Conservation (phyloP, 208 protist genomes). For the Naegleria gruberi region DNA sequence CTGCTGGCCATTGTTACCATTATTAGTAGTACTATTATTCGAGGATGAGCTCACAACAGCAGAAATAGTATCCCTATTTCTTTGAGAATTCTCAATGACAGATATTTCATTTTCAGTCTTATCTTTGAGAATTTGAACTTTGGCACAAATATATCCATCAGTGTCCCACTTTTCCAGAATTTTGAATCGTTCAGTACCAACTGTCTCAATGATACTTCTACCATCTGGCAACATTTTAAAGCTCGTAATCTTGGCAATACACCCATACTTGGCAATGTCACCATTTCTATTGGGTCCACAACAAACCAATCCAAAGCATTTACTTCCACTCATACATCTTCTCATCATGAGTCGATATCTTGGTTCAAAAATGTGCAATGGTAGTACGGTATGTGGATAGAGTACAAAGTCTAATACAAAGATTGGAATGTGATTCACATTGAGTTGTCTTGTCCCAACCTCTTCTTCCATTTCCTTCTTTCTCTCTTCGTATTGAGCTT, state of each 20-base stretch:
- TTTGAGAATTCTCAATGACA: background rate
- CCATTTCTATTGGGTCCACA: background rate
- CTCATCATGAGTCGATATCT: conserved; percentile 20
- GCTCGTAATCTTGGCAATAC: background rate
- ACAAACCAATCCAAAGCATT: background rate
- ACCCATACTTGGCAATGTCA: background rate
- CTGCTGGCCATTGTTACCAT: background rate
- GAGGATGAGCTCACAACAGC: too few species aligned
- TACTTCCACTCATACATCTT: conserved; percentile 7
- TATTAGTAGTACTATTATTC: too few species aligned
- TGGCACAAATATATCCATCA: conserved; percentile 3
- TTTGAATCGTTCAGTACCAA: background rate
- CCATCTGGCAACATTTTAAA: conserved; percentile 6
- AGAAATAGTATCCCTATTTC: too few species aligned
- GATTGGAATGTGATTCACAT: background rate
- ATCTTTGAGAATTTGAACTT: background rate
- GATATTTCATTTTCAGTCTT: background rate
- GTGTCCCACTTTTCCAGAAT: background rate
- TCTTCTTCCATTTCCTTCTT: conserved; percentile 1
- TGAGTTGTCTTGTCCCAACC: background rate
- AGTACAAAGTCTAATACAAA: conserved; percentile 20
- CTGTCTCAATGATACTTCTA: conserved; percentile 4
- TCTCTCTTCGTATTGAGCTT: background rate
- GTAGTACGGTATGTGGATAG: background rate
- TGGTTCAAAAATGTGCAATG: conserved; percentile 21